Conservation (phyloP, 2,329 filamentous ascomycete species). For the Metarhizium humberi region DNA sequence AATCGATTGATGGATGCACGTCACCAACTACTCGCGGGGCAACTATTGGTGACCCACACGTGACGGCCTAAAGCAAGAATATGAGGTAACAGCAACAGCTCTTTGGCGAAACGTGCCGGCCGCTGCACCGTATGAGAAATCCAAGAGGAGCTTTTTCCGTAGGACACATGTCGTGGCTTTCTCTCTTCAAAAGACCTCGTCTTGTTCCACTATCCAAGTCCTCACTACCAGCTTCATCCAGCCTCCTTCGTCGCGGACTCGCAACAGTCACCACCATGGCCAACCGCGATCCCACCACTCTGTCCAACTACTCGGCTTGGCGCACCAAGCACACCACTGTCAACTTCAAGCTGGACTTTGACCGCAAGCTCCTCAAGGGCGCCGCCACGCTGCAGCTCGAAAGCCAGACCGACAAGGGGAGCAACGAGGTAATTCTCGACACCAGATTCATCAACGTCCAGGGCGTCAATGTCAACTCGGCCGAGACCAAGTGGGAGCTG, state of each 20-base stretch:
- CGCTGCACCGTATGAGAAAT: neutral
- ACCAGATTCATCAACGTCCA: conserved; percentile 73
- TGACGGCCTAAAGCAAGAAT: conserved; percentile 1
- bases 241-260: conserved; percentile 9
- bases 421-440: conserved; percentile 75
- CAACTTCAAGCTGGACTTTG: conserved; percentile 76
- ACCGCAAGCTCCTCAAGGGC: conserved; percentile 66
- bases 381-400: conserved; percentile 68
- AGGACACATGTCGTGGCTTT: conserved; percentile 13
- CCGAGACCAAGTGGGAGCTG: conserved; percentile 56
- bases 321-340: conserved; percentile 74
- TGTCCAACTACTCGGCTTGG: conserved; percentile 88
- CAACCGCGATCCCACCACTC: conserved; percentile 73
- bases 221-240: neutral
- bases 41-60: neutral
- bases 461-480: conserved; percentile 59
- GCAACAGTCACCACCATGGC: conserved; percentile 22
- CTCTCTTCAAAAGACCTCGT: conserved; percentile 9
- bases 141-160: neutral
- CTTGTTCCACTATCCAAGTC: neutral
- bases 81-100: neutral
- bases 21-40: neutral
- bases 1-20: too few species aligned
- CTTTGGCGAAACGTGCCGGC: neutral
- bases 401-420: conserved; percentile 63